Conservation (phyloP, 192 early-diverging fungal species). For the Coemansia sp. region DNA sequence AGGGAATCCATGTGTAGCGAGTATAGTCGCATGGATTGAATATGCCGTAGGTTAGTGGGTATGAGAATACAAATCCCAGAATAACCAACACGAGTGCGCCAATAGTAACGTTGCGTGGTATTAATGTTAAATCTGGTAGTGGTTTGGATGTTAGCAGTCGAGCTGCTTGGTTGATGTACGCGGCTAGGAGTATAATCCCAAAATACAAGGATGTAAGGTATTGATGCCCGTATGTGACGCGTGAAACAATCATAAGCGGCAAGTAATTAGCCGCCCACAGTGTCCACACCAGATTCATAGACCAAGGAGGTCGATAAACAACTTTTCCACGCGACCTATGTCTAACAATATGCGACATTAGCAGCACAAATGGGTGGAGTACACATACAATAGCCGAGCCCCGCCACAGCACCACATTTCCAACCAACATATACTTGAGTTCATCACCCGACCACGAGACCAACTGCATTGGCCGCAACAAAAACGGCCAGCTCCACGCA, state of each 20-base stretch:
- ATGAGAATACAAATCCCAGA: not conserved
- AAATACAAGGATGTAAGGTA: not conserved
- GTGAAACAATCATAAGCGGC: conserved; percentile 67
- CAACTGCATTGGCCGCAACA: not conserved
- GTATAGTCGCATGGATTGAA: not conserved
- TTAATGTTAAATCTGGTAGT: not conserved
- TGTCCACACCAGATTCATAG: conserved; percentile 20
- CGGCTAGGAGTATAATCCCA: not conserved
- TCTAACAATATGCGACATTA: not conserved
- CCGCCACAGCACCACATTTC: not conserved
- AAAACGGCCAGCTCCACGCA: not conserved
- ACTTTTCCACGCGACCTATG: not conserved
- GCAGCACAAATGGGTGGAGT: not conserved
- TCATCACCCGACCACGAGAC: not conserved
- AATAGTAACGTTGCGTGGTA: not conserved
- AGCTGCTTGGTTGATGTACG: not conserved
- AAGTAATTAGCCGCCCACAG: conserved; percentile 66
- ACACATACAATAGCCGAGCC: not conserved
- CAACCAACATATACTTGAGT: not conserved
- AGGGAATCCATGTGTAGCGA: not conserved
- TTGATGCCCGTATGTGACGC: conserved; percentile 59
- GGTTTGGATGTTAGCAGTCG: not conserved
- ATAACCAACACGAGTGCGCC: not conserved
- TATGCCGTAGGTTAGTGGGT: not conserved
- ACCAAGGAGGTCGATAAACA: conserved; percentile 2